A percentile compares a stretch with the other conserved stretches of the same genome.
Conservation (phyloP, 352 stramenopile genomes). For the Lagenidium giganteum region DNA sequence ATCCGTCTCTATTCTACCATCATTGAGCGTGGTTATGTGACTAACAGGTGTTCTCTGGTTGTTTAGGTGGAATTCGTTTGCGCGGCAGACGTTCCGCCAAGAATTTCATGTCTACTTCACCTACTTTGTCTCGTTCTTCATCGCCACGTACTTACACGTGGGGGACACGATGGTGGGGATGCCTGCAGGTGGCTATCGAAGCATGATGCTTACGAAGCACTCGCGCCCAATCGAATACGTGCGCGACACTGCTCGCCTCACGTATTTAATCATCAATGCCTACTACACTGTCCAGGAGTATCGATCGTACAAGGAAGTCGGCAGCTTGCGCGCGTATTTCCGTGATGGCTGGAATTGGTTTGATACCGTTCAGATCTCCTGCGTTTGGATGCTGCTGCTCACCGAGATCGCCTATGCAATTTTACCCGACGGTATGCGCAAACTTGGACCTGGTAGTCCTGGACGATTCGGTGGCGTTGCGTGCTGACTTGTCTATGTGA, state of each 20-base stretch:
- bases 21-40: neutral
- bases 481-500: neutral
- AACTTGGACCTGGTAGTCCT: neutral
- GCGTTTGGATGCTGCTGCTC: constrained; percentile 57
- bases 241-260: constrained; percentile 38
- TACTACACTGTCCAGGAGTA: constrained; percentile 64
- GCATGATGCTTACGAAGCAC: constrained; percentile 37
- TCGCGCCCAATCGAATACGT: constrained; percentile 45
- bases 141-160: constrained; percentile 70
- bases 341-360: constrained; percentile 78
- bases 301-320: constrained; percentile 40
- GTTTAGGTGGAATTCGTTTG: constrained; percentile 73
- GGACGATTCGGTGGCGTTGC: no score
- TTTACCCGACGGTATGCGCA: neutral
- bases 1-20: neutral
- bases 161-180: constrained; percentile 68
- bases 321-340: constrained; percentile 54
- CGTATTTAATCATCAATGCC: constrained; percentile 64
- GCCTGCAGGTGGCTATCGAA: constrained; percentile 64
- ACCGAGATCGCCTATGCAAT: no score
- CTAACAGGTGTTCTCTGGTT: neutral
- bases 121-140: constrained; percentile 69
- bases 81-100: constrained; percentile 50
- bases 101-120: constrained; percentile 77
- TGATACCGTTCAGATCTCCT: constrained; percentile 63